Conservation (phyloP, 1,139 yeast genomes). For the Pichia sp. region DNA sequence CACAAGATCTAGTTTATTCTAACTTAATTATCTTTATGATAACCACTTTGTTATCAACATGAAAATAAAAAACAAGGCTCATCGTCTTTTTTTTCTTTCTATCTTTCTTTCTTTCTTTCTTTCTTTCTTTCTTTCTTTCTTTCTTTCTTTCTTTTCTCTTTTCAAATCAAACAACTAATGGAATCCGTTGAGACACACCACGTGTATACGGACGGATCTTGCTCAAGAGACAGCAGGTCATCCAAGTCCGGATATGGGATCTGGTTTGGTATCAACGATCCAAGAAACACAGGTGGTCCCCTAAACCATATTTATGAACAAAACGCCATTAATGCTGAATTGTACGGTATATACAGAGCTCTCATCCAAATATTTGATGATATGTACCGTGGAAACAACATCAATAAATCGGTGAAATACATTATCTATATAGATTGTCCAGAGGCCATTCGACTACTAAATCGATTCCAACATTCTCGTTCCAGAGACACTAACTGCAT, state of each 20-base stretch:
- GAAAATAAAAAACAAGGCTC: background rate
- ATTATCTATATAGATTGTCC: slow-evolving; percentile 46
- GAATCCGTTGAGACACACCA: background rate
- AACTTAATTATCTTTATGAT: background rate
- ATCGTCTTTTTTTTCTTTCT: background rate
- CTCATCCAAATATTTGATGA: background rate
- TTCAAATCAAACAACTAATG: background rate
- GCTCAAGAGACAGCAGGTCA: background rate
- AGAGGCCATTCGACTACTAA: slow-evolving; percentile 38
- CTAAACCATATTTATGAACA: background rate
- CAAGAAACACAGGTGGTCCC: background rate
- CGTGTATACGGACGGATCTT: background rate
- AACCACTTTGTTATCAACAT: background rate
- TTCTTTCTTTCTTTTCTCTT: background rate
- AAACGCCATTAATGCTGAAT: background rate
- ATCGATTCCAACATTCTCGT: slow-evolving; percentile 44
- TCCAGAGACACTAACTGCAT: slow-evolving; percentile 20
- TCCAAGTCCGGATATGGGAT: background rate
- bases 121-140: background rate
- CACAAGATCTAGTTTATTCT: too few relatives aligned
- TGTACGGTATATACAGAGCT: background rate
- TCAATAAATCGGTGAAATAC: slow-evolving; percentile 27
- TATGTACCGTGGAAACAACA: background rate
- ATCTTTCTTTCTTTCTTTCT: background rate
- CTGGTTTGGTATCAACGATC: background rate